These are phyloP conservation scores for Botrytis tulipae DNA, from an alignment of 2,329 filamentous ascomycete genomes.

Conservation along the genomic window DNA sequence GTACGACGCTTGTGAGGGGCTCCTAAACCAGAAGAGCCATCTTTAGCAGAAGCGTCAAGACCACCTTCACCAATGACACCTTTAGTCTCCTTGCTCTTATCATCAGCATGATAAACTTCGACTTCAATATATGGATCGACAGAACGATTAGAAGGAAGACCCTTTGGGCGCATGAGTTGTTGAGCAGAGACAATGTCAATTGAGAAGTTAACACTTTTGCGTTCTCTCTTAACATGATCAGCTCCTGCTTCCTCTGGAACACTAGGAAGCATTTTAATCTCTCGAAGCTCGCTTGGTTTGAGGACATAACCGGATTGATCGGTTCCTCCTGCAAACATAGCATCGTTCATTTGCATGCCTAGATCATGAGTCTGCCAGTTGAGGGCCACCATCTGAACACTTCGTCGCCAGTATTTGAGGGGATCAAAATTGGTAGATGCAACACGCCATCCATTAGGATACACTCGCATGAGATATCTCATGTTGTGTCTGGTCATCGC, in stretches of 20 bases:
- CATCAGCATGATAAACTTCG: slow-evolving; percentile 90
- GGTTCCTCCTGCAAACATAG: slow-evolving; percentile 90
- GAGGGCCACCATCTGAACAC: slow-evolving; percentile 94
- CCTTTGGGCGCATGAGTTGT: slow-evolving; percentile 81
- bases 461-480: slow-evolving; percentile 88
- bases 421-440: slow-evolving; percentile 94
- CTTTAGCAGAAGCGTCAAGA: slow-evolving; percentile 61
- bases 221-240: slow-evolving; percentile 64
- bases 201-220: slow-evolving; percentile 79
- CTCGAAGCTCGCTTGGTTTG: slow-evolving; percentile 83
- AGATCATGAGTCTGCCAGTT: slow-evolving; percentile 99
- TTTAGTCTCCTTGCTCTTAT: slow-evolving; percentile 84
- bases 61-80: slow-evolving; percentile 65
- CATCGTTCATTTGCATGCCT: slow-evolving; percentile 93
- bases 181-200: slow-evolving; percentile 92
- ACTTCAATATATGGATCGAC: slow-evolving; percentile 95
- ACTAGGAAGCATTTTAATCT: slow-evolving; percentile 60
- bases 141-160: slow-evolving; percentile 67
- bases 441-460: slow-evolving; percentile 79
- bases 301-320: slow-evolving; percentile 90
- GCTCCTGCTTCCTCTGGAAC: slow-evolving; percentile 49
- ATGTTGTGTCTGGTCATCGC: slow-evolving; percentile 87
- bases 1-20: slow-evolving; percentile 77
- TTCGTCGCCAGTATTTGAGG: slow-evolving; percentile 87
- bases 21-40: slow-evolving; percentile 64